Percentiles rank a stretch among this genome's conserved stretches.
These are phyloP conservation scores for Quercus rubra DNA, from an alignment of 306 rosid genomes.

Conservation along the genomic window DNA sequence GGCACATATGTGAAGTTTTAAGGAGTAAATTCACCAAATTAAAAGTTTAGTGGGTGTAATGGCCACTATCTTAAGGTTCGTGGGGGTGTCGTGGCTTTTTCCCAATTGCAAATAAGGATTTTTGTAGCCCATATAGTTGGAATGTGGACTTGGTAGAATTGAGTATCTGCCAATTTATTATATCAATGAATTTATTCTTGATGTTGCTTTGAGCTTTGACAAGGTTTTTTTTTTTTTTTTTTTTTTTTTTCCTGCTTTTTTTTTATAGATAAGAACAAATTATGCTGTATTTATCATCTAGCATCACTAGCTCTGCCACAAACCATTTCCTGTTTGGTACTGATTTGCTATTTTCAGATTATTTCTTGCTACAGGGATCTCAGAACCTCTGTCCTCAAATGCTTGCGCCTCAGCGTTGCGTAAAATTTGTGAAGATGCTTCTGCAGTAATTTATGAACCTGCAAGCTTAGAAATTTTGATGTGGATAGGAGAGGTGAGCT, in stretches of 20 bases:
- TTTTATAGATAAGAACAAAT: not conserved
- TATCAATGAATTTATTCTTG: not conserved
- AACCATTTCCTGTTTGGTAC: conserved; percentile 22
- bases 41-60: too few relatives aligned
- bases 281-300: not conserved
- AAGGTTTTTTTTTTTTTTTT: not conserved
- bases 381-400: conserved; percentile 78
- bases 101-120: conserved; percentile 1
- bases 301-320: not conserved
- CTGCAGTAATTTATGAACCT: conserved; percentile 73
- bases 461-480: conserved; percentile 89
- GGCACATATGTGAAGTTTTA: too few relatives aligned
- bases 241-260: not conserved
- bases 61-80: too few relatives aligned
- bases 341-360: conserved; percentile 56
- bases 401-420: conserved; percentile 87
- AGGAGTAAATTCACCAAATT: too few relatives aligned
- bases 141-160: conserved; percentile 4
- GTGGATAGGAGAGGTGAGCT: conserved; percentile 96
- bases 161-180: conserved; percentile 17
- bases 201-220: not conserved
- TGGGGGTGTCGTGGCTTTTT: too few relatives aligned
- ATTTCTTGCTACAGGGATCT: conserved; percentile 87
- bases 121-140: conserved; percentile 8
- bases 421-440: conserved; percentile 90